Percentiles rank a stretch among this genome's conserved stretches.
These are phyloP conservation scores for Trichoderma oligosporum DNA, from an alignment of 2,329 filamentous ascomycete genomes.

Conservation along the genomic window DNA sequence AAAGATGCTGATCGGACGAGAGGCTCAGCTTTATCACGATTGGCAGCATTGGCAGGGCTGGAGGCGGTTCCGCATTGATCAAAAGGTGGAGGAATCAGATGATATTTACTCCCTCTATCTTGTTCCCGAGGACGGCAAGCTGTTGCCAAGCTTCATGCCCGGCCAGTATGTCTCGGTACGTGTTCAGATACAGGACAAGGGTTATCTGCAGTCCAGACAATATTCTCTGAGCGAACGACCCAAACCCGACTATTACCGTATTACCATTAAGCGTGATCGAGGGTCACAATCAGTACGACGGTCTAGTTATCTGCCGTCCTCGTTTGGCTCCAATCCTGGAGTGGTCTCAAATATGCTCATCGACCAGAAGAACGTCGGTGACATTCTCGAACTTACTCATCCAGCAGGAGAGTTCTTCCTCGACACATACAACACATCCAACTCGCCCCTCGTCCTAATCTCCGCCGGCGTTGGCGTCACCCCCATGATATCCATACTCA, in stretches of 20 bases:
- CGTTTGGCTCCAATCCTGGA: slow-evolving; percentile 50
- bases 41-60: slow-evolving; percentile 63
- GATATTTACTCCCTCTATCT: slow-evolving; percentile 70
- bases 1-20: slow-evolving; percentile 65
- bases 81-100: slow-evolving; percentile 62
- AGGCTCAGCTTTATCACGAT: slow-evolving; percentile 58
- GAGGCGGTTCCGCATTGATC: slow-evolving; percentile 61
- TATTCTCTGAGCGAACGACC: slow-evolving; percentile 69
- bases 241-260: slow-evolving; percentile 59
- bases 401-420: slow-evolving; percentile 61
- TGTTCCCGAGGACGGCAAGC: slow-evolving; percentile 56
- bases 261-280: slow-evolving; percentile 66
- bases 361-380: slow-evolving; percentile 57
- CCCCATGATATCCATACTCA: slow-evolving; percentile 58
- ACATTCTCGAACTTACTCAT: slow-evolving; percentile 62
- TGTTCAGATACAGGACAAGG: slow-evolving; percentile 52
- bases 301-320: slow-evolving; percentile 24
- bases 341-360: slow-evolving; percentile 68
- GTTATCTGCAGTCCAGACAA: slow-evolving; percentile 63
- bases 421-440: slow-evolving; percentile 38
- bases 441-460: slow-evolving; percentile 55
- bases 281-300: slow-evolving; percentile 43
- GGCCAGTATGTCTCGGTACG: slow-evolving; percentile 70
- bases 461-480: slow-evolving; percentile 59
- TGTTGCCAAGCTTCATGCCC: slow-evolving; percentile 61